phyloP scores from a whole-genome alignment of 2,329 filamentous ascomycete species.

The Aspergillus oerlinghausenensis region DNA sequence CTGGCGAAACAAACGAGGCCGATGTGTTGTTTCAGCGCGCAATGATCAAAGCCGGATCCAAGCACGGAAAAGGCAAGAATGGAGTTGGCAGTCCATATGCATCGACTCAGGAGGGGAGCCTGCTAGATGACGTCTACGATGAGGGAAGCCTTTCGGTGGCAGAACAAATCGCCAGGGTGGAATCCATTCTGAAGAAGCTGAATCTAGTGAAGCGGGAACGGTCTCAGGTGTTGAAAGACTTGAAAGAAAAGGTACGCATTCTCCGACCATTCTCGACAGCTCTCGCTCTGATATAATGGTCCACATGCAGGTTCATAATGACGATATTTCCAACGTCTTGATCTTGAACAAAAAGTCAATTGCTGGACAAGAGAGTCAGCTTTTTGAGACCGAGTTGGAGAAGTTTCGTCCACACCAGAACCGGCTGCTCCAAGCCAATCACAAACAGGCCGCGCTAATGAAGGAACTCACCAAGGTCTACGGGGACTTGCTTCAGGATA shows the following conservation, averaged over 20 bases:
- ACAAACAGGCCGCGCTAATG: constrained; percentile 91
- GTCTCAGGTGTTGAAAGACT: constrained; percentile 85
- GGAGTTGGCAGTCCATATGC: constrained; percentile 56
- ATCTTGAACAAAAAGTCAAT: constrained; percentile 98
- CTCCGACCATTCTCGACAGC: not conserved
- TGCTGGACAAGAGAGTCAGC: constrained; percentile 80
- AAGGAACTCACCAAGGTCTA: constrained; percentile 89
- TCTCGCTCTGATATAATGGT: not conserved
- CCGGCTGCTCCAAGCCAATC: constrained; percentile 83
- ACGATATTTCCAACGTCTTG: constrained; percentile 95
- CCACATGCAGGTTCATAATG: constrained; percentile 70
- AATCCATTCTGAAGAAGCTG: constrained; percentile 85
- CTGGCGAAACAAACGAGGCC: constrained; percentile 78
- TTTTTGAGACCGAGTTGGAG: constrained; percentile 95
- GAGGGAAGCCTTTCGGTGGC: constrained; percentile 75
- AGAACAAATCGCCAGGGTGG: constrained; percentile 83
- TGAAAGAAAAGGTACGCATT: constrained; percentile 83
- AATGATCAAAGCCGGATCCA: constrained; percentile 69
- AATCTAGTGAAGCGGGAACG: constrained; percentile 89
- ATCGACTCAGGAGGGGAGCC: constrained; percentile 62
- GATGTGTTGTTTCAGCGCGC: constrained; percentile 86
- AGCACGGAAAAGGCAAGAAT: constrained; percentile 54
- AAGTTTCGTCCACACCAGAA: constrained; percentile 94
- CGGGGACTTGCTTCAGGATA: constrained; percentile 84
- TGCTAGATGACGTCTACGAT: constrained; percentile 88